Conservation (phyloP, 192 early-diverging fungal species). For the Geranomyces michiganensis region DNA sequence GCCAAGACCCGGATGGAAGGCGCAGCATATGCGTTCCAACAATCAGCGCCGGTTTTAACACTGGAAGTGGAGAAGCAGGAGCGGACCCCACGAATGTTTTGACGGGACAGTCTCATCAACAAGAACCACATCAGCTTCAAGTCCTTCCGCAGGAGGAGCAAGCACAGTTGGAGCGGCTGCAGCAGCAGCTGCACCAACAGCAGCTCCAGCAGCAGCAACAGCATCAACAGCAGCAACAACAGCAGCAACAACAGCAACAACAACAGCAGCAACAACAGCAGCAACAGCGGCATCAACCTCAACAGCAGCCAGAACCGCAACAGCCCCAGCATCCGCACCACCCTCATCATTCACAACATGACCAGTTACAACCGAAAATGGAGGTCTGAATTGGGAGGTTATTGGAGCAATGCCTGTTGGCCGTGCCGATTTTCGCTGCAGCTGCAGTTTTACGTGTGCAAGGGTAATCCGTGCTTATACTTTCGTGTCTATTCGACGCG, state of each 20-base stretch:
- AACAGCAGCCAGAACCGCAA: not conserved
- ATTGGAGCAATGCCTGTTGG: no score
- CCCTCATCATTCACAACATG: no score
- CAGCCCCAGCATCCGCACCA: not conserved
- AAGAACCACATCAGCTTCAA: not conserved
- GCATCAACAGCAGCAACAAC: not conserved
- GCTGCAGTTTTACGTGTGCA: no score
- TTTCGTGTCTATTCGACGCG: no score
- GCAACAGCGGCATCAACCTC: not conserved
- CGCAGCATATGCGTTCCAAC: constrained; percentile 35
- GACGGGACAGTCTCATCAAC: not conserved
- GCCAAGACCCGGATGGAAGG: constrained; percentile 50
- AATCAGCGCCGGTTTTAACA: not conserved
- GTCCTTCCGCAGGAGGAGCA: no score
- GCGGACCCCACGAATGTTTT: not conserved
- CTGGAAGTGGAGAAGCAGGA: not conserved
- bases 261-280: no score
- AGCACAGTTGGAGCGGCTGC: not conserved
- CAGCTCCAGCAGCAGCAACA: constrained; percentile 1
- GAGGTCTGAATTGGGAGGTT: no score
- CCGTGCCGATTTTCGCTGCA: no score
- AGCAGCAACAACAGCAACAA: not conserved
- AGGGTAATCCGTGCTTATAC: no score
- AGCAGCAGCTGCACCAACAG: not conserved
- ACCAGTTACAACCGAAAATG: no score